Evolutionary conservation across 352 stramenopile genomes (phyloP).

Genomic region (Globisporangium splendens): DNA sequence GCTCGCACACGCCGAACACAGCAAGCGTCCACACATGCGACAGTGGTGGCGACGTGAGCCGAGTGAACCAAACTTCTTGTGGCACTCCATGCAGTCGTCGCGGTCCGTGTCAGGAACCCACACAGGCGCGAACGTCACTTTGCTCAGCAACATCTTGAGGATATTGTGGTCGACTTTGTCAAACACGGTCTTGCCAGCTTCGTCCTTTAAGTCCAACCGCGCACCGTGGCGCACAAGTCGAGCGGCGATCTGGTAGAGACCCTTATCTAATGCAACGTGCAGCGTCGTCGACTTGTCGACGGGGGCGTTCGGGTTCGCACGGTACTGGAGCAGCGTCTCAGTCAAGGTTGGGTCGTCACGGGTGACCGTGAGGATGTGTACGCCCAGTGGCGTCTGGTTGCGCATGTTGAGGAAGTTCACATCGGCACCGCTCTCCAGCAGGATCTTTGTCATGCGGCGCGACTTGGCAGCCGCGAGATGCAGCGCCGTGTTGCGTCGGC

Average conservation of each 20-base stretch:
- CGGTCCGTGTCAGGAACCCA: conserved; percentile 56
- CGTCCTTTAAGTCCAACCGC: conserved; percentile 53
- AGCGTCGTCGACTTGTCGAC: conserved; percentile 63
- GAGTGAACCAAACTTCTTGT: conserved; percentile 44
- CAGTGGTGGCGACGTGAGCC: conserved; percentile 53
- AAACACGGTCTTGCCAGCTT: conserved; percentile 56
- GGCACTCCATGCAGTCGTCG: conserved; percentile 50
- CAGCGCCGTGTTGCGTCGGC: conserved; percentile 56
- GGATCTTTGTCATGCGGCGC: conserved; percentile 55
- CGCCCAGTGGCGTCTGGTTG: conserved; percentile 59
- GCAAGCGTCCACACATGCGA: conserved; percentile 48
- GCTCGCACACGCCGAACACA: conserved; percentile 45
- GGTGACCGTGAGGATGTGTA: conserved; percentile 60
- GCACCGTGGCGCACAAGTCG: conserved; percentile 53
- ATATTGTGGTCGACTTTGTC: conserved; percentile 48
- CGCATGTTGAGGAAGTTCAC: conserved; percentile 68
- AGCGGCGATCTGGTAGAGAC: conserved; percentile 41
- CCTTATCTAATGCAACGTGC: conserved; percentile 59
- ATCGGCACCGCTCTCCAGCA: conserved; percentile 52
- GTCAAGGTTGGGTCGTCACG: conserved; percentile 57
- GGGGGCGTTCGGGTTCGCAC: conserved; percentile 48
- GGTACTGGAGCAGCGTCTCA: conserved; percentile 54
- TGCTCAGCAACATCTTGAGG: conserved; percentile 47
- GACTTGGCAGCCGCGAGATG: conserved; percentile 61
- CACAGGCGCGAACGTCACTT: conserved; percentile 38